Evolutionary conservation across 148 eudicot species (phyloP), one percentile per base, ranked within the genome.

Genomic region (Limonium bicolor): DNA sequence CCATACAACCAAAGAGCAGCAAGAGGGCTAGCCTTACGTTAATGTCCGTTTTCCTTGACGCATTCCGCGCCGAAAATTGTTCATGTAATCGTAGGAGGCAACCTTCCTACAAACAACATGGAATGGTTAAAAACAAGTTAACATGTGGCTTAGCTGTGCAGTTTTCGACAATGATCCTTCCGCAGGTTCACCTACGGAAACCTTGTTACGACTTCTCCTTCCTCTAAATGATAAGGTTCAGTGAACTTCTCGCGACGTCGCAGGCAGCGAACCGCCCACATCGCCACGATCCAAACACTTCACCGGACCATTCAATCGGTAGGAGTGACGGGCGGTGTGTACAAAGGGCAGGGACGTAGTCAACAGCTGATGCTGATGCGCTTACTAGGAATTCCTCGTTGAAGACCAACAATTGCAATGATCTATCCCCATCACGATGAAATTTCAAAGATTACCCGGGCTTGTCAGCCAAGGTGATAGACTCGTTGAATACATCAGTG

Each of bases 141-240:
- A n/a, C n/a, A n/a, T n/a, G n/a, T n/a, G n/a, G n/a, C n/a, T n/a
- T n/a, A n/a, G n/a, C n/a, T 23, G 21, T 17, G 65, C 68, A 61
- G 65, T 61, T 55, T 63, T 66, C 65, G 60, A 69, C 70, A 75
- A 71, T 71, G 82, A 75, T 75, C 77, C 73, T 75, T 78, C 81
- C 70, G 75, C 70, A 78, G 80, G 86, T 78, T 74, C 78, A 71
- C 86, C 78, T 62, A 74, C 70, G 62, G 63, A 77, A 73, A 74
- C 78, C 75, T 78, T 78, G 70, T 74, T 74, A 74, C 52, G 68
- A 74, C 63, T 78, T 78, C 72, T 78, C 68, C 77, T 78, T 78
- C 77, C 74, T 70, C 74, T 73, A 78, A 78, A 78, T 67, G 74
- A 78, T 77, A 77, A 72, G 75, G 73, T 77, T 76, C 63, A 67